These are phyloP conservation scores for Globisporangium takayamanum DNA, from an alignment of 352 stramenopile genomes.

Conservation along the genomic window DNA sequence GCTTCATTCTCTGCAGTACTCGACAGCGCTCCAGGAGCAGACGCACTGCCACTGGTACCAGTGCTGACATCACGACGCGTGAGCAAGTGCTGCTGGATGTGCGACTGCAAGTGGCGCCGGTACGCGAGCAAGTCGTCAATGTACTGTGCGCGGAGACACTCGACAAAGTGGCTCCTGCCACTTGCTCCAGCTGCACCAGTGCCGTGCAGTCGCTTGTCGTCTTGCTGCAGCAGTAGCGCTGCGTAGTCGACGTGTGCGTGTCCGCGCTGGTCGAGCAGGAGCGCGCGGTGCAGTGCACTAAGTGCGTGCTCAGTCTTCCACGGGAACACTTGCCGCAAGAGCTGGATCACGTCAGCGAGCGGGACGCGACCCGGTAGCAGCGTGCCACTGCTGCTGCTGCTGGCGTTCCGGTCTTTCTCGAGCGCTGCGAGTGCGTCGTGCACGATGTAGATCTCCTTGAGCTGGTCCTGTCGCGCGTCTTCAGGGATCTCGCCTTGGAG, in stretches of 20 bases:
- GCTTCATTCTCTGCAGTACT: not conserved
- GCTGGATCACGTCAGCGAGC: conserved; percentile 36
- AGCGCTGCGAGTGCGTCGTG: conserved; percentile 42
- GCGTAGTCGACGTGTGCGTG: conserved; percentile 34
- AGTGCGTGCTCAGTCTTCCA: conserved; percentile 53
- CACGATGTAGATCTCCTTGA: conserved; percentile 31
- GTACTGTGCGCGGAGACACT: conserved; percentile 48
- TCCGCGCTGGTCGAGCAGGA: conserved; percentile 40
- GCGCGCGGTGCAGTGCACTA: conserved; percentile 30
- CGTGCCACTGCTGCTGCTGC: not conserved
- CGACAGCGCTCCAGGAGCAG: not conserved
- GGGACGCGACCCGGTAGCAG: conserved; percentile 23
- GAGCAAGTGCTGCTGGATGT: conserved; percentile 18
- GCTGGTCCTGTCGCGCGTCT: conserved; percentile 36
- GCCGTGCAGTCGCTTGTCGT: conserved; percentile 7
- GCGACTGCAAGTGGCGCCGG: conserved; percentile 29
- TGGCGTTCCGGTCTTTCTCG: conserved; percentile 40
- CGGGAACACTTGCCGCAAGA: conserved; percentile 42
- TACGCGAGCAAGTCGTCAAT: conserved; percentile 58
- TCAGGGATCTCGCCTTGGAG: conserved; percentile 37
- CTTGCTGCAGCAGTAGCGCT: conserved; percentile 25
- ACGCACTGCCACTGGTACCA: not conserved
- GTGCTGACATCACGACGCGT: not conserved
- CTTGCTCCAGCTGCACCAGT: not conserved
- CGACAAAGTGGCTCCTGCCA: conserved; percentile 17